Evolutionary conservation across 2,329 filamentous ascomycete species (phyloP), one percentile per base, ranked within the genome.

Genomic region (Aureobasidium sp.): DNA sequence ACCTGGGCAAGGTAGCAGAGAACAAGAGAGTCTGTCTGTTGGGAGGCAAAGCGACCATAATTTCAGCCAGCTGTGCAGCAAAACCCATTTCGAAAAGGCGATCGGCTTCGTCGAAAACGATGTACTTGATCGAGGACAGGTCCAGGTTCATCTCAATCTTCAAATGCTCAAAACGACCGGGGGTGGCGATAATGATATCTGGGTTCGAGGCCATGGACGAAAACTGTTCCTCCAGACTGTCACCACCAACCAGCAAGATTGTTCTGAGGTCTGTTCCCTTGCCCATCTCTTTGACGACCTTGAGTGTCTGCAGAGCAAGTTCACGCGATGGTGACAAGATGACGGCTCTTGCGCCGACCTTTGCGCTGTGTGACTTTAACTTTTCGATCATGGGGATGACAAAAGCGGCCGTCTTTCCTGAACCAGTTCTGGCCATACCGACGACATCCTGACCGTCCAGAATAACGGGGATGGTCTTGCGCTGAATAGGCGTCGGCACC

Each of bases 11-110:
- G 0, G 94, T 99, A 0, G 94, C 94, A 37, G 94, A 99, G 75
- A 99, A 99, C 1, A 99, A 81, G 8, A 97, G 78, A 3, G 92
- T 99, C 72, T 99, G 94, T 63, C 95, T 84, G 27, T 87, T 89
- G 0, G 84, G 79, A 0, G 95, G 94, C 17, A 99, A 79, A 0
- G 91, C 89, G 71, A 96, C 87, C 57, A 99, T 78, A 79, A 97
- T 97, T 73, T 99, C 94, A 0, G 89, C 88, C 68, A 99, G 79
- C 71, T 99, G 94, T 3, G 90, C 87, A 5, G 92, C 91, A 72
- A 99, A 99, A 68, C 94, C 95, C 93, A 99, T 97, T 73, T 99
- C 94, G 75, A 99, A 99, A 22, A 99, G 80, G 60, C 94, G 85
- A 80, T 99, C 94, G 1, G 94, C 94, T 75, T 99, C 94, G 72